Evolutionary conservation across 2,329 filamentous ascomycete genomes (phyloP).

Genomic region (Cephalotrichum gorgonifer): DNA sequence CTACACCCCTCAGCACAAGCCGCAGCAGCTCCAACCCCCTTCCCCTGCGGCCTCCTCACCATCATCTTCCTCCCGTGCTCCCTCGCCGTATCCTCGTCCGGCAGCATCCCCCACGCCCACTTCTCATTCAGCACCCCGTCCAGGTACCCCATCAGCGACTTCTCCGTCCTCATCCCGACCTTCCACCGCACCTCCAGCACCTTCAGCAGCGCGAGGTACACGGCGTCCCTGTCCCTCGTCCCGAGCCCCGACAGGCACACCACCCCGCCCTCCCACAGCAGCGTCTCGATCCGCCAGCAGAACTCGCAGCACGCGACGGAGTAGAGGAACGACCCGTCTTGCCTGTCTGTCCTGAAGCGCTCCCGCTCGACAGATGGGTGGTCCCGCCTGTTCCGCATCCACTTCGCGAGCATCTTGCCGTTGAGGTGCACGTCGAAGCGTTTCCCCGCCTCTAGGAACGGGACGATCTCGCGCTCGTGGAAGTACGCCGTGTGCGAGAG

Average conservation of each 20-base stretch:
- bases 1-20: neutral
- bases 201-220: neutral
- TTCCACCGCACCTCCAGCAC: neutral
- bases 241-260: constrained; percentile 10
- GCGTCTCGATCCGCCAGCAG: constrained; percentile 1
- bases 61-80: neutral
- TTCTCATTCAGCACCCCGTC: neutral
- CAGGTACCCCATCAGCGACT: neutral
- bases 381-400: neutral
- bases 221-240: neutral
- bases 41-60: neutral
- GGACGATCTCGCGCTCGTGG: neutral
- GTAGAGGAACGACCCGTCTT: too few species aligned
- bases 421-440: neutral
- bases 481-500: neutral
- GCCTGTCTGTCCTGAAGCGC: too few species aligned
- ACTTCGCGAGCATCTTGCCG: neutral
- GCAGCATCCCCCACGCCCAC: neutral
- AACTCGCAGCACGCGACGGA: neutral
- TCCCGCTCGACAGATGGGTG: neutral
- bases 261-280: constrained; percentile 5
- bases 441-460: neutral
- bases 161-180: too few species aligned
- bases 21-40: neutral
- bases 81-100: neutral